phyloP scores from a whole-genome alignment of 75 land plant genomes.

The Larix kaempferi region DNA sequence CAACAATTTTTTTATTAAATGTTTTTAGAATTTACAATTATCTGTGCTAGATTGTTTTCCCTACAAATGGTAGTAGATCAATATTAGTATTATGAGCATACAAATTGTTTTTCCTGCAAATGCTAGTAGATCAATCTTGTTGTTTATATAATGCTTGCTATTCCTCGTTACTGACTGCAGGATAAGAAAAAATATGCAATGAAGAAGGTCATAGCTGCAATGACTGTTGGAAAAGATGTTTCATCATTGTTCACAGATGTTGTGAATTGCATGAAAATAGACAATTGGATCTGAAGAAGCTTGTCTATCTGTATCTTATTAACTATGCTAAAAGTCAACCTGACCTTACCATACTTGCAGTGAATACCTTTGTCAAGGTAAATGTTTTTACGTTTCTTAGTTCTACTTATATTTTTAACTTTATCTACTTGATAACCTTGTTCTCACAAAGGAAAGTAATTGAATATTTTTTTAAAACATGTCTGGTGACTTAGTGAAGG shows the following conservation, averaged over 20 bases:
- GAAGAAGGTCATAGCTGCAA: conserved; percentile 99
- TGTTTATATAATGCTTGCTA: too few relatives aligned
- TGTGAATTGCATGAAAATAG: conserved; percentile 99
- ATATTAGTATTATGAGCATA: too few relatives aligned
- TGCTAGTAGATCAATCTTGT: too few relatives aligned
- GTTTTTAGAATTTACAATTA: too few relatives aligned
- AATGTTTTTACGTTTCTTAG: neutral
- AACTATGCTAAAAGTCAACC: conserved; percentile 99
- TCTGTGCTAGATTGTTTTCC: too few relatives aligned
- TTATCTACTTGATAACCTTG: neutral
- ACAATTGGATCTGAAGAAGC: conserved; percentile 98
- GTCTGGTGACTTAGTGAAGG: neutral
- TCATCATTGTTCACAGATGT: conserved; percentile 99
- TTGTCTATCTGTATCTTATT: conserved; percentile 98
- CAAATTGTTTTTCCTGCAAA: too few relatives aligned
- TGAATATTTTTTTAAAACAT: neutral
- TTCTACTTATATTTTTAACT: neutral
- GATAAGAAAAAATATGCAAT: conserved; percentile 99
- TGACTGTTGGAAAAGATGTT: conserved; percentile 99
- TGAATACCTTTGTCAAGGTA: conserved; percentile 99
- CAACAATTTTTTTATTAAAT: too few relatives aligned
- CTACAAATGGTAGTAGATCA: too few relatives aligned
- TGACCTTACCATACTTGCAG: conserved; percentile 98
- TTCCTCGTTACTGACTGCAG: conserved; percentile 33
- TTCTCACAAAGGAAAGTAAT: neutral